phyloP scores from a whole-genome alignment of 352 stramenopile species.

The Saprolegnia parasitica region DNA sequence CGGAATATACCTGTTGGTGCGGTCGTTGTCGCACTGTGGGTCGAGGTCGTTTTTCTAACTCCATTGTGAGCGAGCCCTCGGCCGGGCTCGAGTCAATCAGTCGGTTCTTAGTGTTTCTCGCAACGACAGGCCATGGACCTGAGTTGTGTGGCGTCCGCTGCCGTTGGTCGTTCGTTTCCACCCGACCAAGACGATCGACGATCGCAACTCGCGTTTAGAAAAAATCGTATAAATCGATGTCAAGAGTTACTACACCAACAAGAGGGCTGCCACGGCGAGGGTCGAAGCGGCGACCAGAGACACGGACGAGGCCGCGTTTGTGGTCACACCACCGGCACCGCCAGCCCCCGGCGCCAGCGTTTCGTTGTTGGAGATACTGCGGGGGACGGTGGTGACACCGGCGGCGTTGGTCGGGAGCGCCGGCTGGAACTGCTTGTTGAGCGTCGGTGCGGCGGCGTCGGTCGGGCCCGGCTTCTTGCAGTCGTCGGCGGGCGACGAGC shows the following conservation, averaged over 20 bases:
- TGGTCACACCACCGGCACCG: background rate
- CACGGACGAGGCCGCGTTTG: background rate
- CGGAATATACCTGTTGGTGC: too few relatives aligned
- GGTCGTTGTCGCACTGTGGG: too few relatives aligned
- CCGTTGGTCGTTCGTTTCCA: too few relatives aligned
- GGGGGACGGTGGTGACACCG: background rate
- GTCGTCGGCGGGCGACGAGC: conserved; percentile 35
- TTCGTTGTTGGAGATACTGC: background rate
- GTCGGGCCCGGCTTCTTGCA: conserved; percentile 29
- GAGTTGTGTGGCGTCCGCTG: too few relatives aligned
- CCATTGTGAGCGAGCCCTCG: too few relatives aligned
- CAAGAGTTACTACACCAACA: conserved; percentile 2
- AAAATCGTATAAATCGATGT: too few relatives aligned
- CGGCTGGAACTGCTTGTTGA: background rate
- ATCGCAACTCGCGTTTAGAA: too few relatives aligned
- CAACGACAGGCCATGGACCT: too few relatives aligned
- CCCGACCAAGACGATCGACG: too few relatives aligned
- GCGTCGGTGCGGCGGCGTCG: background rate
- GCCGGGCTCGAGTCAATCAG: too few relatives aligned
- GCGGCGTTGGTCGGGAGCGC: conserved; percentile 3
- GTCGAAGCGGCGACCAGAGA: background rate
- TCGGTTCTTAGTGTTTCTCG: too few relatives aligned
- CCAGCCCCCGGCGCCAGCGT: background rate
- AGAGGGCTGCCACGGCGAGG: background rate
- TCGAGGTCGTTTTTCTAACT: too few relatives aligned